These are phyloP conservation scores for Lactarius pseudohatsudake DNA, from an alignment of 768 basidiomycete genomes.

Conservation along the genomic window DNA sequence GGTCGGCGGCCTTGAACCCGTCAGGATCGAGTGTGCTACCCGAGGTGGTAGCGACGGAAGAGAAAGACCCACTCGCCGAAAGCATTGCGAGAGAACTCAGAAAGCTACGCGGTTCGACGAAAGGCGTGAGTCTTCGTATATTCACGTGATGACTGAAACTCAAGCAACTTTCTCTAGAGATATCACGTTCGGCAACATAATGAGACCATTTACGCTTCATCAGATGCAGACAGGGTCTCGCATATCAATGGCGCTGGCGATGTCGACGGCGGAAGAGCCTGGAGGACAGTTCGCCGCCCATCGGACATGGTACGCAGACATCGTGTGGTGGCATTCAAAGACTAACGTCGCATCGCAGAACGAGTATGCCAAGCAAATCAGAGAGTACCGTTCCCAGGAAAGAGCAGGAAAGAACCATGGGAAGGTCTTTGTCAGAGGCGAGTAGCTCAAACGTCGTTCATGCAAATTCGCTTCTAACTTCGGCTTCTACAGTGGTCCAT, in stretches of 20 bases:
- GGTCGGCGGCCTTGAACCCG: conserved; percentile 37
- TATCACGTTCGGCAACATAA: conserved; percentile 82
- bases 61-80: conserved; percentile 59
- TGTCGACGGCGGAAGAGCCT: conserved; percentile 77
- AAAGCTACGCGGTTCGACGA: conserved; percentile 49
- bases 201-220: conserved; percentile 71
- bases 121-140: conserved; percentile 40
- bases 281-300: conserved; percentile 83
- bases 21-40: conserved; percentile 38
- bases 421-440: conserved; percentile 93
- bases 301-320: conserved; percentile 80
- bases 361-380: conserved; percentile 90
- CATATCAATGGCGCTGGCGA: conserved; percentile 78
- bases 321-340: neutral
- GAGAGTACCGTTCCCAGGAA: conserved; percentile 73
- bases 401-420: conserved; percentile 80
- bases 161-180: conserved; percentile 44
- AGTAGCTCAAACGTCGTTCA: conserved; percentile 22
- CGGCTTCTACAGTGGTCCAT: conserved; percentile 57
- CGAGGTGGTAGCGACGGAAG: conserved; percentile 42
- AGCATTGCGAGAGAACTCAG: conserved; percentile 74
- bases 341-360: conserved; percentile 52
- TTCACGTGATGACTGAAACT: conserved; percentile 10
- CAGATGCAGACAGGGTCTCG: conserved; percentile 67
- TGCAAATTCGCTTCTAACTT: conserved; percentile 3